phyloP scores from a whole-genome alignment of 257 asterid genomes.

The Rehmannia glutinosa region DNA sequence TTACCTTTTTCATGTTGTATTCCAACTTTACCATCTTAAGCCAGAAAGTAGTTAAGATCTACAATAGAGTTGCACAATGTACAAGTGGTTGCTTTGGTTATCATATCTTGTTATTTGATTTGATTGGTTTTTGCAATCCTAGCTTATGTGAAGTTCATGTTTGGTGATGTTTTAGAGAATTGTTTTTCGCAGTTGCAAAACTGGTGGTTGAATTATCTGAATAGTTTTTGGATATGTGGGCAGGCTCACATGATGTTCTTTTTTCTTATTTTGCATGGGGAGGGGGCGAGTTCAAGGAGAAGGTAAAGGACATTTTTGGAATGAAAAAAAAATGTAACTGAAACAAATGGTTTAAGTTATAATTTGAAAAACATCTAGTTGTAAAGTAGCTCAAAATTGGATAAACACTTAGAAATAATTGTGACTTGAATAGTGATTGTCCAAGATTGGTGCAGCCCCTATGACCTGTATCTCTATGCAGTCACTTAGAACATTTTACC shows the following conservation, averaged over 20 bases:
- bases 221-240: not conserved
- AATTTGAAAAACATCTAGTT: not conserved
- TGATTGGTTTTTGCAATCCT: constrained; percentile 6
- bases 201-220: not conserved
- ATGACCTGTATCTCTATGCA: not conserved
- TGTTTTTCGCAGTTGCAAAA: not conserved
- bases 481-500: not conserved
- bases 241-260: not conserved
- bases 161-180: constrained; percentile 1
- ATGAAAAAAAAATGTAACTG: not conserved
- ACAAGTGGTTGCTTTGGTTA: not conserved
- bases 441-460: constrained; percentile 3
- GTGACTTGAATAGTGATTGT: not conserved
- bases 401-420: not conserved
- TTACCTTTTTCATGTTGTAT: constrained; percentile 3
- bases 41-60: not conserved
- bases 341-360: not conserved
- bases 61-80: not conserved
- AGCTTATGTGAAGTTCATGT: not conserved
- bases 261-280: not conserved
- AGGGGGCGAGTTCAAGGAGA: constrained; percentile 3
- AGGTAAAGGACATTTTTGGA: not conserved
- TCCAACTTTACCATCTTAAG: constrained; percentile 9
- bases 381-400: not conserved
- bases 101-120: not conserved